Evolutionary conservation across 2,329 filamentous ascomycete species (phyloP).

Genomic region (Aureobasidium lini): DNA sequence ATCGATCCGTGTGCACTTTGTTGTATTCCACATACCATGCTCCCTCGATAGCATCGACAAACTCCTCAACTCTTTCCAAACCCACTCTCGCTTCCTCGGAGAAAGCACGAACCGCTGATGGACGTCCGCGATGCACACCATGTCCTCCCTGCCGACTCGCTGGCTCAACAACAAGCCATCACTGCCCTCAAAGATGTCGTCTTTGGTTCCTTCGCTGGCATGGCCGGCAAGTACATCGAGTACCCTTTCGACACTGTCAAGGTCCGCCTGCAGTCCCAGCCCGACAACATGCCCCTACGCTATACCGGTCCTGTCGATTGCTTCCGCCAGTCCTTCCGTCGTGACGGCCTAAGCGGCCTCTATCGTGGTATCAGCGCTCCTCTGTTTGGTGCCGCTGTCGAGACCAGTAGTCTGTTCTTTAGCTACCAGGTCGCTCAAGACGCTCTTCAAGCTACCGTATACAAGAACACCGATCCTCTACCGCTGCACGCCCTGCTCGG

Average conservation of each 20-base stretch:
- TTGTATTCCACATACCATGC: conserved; percentile 21
- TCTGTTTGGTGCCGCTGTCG: conserved; percentile 80
- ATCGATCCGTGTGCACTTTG: neutral
- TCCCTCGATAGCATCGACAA: conserved; percentile 26
- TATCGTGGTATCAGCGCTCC: conserved; percentile 93
- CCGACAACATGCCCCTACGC: conserved; percentile 69
- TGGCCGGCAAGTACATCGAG: conserved; percentile 91
- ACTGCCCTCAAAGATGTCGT: conserved; percentile 79
- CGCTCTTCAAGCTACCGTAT: conserved; percentile 57
- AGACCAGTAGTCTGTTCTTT: conserved; percentile 88
- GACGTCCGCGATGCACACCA: conserved; percentile 16
- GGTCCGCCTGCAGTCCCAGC: conserved; percentile 93
- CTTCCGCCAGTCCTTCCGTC: conserved; percentile 74
- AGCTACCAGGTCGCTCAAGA: conserved; percentile 44
- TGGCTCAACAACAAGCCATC: conserved; percentile 32
- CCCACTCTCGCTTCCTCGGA: neutral
- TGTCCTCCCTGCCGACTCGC: conserved; percentile 5
- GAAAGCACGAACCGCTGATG: conserved; percentile 13
- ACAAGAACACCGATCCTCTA: conserved; percentile 48
- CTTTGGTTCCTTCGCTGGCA: conserved; percentile 85
- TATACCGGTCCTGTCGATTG: conserved; percentile 89
- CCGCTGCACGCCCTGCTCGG: conserved; percentile 68
- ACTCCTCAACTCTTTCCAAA: neutral
- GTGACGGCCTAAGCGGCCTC: conserved; percentile 71
- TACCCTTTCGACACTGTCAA: conserved; percentile 99